Evolutionary conservation across 2,329 filamentous ascomycete genomes (phyloP).

Genomic region (Colletotrichum sidae): DNA sequence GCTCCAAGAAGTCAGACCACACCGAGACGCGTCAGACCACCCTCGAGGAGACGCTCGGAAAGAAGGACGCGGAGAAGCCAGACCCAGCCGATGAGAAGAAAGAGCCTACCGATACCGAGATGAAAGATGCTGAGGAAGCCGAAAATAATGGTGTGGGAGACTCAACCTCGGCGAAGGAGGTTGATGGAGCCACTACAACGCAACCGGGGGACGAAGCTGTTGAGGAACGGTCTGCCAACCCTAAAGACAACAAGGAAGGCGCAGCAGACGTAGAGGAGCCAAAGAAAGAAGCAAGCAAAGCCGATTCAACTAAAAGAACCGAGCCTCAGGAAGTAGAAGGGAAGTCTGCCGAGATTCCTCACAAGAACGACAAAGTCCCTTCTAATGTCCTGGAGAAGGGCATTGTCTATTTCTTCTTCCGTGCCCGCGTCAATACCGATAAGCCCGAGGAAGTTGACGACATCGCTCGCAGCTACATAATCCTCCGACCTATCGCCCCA

Average conservation of each 20-base stretch:
- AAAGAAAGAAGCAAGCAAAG: conserved; percentile 1
- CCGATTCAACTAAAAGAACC: not conserved
- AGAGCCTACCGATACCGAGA: conserved; percentile 5
- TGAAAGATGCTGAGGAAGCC: conserved; percentile 18
- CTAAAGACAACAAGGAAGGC: not conserved
- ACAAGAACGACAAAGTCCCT: conserved; percentile 31
- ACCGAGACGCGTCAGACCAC: conserved; percentile 23
- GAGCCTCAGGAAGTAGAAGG: not conserved
- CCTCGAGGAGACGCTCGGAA: conserved; percentile 32
- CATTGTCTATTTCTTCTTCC: conserved; percentile 91
- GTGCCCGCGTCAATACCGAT: conserved; percentile 79
- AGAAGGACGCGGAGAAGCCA: conserved; percentile 4
- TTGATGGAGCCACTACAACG: too few relatives aligned
- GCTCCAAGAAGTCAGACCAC: conserved; percentile 29
- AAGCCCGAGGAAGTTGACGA: conserved; percentile 77
- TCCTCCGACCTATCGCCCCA: conserved; percentile 77
- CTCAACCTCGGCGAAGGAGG: conserved; percentile 3
- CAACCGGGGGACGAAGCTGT: not conserved
- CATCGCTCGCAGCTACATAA: conserved; percentile 81
- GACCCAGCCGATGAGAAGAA: not conserved
- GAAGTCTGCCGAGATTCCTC: conserved; percentile 30
- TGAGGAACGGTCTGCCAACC: not conserved
- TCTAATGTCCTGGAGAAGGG: conserved; percentile 83
- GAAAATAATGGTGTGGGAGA: not conserved
- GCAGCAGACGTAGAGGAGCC: not conserved